Conservation (phyloP, 2,329 filamentous ascomycete genomes). For the Neonectria magnoliae region DNA sequence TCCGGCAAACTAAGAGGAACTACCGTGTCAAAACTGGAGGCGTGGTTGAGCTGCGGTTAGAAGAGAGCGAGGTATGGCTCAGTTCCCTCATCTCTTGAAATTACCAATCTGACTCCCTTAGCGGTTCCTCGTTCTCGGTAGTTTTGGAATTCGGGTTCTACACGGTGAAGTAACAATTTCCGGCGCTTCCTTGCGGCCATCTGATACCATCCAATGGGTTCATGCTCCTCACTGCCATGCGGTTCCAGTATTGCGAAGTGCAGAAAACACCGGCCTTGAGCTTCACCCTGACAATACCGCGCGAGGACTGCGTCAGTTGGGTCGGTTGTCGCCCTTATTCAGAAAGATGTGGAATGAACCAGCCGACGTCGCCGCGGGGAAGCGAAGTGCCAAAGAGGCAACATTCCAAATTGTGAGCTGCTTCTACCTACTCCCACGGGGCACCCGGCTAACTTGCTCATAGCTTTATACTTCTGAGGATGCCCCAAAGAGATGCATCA, state of each 20-base stretch:
- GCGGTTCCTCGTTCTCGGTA: constrained; percentile 73
- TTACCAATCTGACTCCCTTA: constrained; percentile 45
- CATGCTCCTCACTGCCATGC: constrained; percentile 76
- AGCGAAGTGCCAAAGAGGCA: constrained; percentile 29
- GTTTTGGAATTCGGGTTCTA: constrained; percentile 71
- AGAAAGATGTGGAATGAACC: constrained; percentile 71
- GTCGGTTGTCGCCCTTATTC: constrained; percentile 72
- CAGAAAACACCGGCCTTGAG: constrained; percentile 61
- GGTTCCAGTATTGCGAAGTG: constrained; percentile 71
- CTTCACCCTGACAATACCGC: constrained; percentile 64
- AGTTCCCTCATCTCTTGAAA: neutral
- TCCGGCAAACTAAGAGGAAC: constrained; percentile 57
- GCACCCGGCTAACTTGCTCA: constrained; percentile 33
- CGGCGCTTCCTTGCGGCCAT: constrained; percentile 68
- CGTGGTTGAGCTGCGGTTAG: constrained; percentile 53
- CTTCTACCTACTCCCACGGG: constrained; percentile 27
- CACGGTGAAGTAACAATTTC: constrained; percentile 72
- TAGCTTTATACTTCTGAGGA: constrained; percentile 66
- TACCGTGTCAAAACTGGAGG: constrained; percentile 52
- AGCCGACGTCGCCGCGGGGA: constrained; percentile 31
- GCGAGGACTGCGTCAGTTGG: constrained; percentile 62
- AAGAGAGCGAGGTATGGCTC: constrained; percentile 59
- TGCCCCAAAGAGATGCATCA: constrained; percentile 56
- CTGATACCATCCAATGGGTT: constrained; percentile 62
- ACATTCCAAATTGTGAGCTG: constrained; percentile 62